Evolutionary conservation across 192 early-diverging fungal species (phyloP).

Genomic region (Mortierella claussenii): DNA sequence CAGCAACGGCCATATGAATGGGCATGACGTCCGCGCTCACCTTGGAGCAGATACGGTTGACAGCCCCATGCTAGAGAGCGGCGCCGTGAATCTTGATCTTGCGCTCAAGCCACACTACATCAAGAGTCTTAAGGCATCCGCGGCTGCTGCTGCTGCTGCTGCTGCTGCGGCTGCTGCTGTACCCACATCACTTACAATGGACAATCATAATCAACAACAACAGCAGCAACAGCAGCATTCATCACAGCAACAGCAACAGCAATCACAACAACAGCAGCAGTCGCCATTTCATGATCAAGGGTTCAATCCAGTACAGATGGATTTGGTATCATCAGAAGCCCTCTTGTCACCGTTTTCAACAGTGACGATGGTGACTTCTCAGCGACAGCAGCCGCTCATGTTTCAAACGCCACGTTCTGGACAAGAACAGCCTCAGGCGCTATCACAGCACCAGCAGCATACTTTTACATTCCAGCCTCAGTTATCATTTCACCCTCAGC

Average conservation of each 20-base stretch:
- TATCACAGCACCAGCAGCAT: constrained; percentile 5
- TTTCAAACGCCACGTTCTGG: constrained; percentile 9
- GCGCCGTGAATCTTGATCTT: constrained; percentile 15
- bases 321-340: constrained; percentile 12
- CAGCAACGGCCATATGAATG: constrained; percentile 9
- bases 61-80: constrained; percentile 3
- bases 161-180: not conserved
- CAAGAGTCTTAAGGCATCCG: constrained; percentile 34
- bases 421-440: not conserved
- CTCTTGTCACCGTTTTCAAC: not conserved
- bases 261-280: constrained; percentile 18
- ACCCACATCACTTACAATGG: not conserved
- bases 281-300: constrained; percentile 10
- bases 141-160: constrained; percentile 5
- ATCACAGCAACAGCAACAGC: constrained; percentile 14
- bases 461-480: constrained; percentile 19
- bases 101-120: constrained; percentile 40
- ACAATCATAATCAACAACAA: constrained; percentile 8
- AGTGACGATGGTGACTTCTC: constrained; percentile 1
- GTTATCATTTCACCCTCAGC: constrained; percentile 5
- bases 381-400: constrained; percentile 10
- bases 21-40: too few relatives aligned
- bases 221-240: constrained; percentile 13
- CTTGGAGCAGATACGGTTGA: constrained; percentile 6
- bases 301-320: constrained; percentile 20